Evolutionary conservation across 2,329 filamentous ascomycete species (phyloP), one percentile per base, ranked within the genome.

Genomic region (Fusarium aywerte): DNA sequence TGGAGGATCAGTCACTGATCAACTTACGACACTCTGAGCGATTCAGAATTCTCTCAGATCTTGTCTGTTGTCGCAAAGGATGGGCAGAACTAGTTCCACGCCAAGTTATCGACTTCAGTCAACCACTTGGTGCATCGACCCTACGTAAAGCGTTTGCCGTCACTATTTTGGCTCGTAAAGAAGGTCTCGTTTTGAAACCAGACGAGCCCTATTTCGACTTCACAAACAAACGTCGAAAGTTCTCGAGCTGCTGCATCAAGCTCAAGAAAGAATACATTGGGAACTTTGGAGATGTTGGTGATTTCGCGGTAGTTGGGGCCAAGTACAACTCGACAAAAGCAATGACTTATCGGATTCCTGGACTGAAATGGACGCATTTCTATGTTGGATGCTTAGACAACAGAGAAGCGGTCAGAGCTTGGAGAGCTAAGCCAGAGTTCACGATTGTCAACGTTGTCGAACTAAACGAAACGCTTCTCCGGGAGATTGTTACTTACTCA

Each of bases 261-360:
- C 78, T 97, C 39, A 97, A 97, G 77, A 93, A 93, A 72, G 92
- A 96, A 73, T 97, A 96, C 71, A 79, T 97, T 35, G 83, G 85
- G 25, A 88, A 88, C 4, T 87, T 95, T 74, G 92, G 93, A 1
- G 93, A 96, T 62, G 87, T 93, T 29, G 91, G 91, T 11, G 94
- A 97, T 75, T 92, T 97, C 74, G 89, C 91, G 3, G 84, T 95
- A 3, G 81, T 97, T 4, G 93, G 92, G 1, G 93, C 88, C 7
- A 87, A 87, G 18, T 93, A 90, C 69, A 86, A 93, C 67, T 80
- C 90, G 4, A 80, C 83, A 48, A 86, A 88, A 63, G 90, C 89
- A 9, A 83, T 82, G 43, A 80, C 83, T 9, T 84, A 87, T 45
- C 77, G 80, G 6, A 76, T 89, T 4, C 80, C 81, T 7, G 81